Evolutionary conservation across 768 basidiomycete genomes (phyloP).

Genomic region (Tylopilus plumbeoviolaceoides): DNA sequence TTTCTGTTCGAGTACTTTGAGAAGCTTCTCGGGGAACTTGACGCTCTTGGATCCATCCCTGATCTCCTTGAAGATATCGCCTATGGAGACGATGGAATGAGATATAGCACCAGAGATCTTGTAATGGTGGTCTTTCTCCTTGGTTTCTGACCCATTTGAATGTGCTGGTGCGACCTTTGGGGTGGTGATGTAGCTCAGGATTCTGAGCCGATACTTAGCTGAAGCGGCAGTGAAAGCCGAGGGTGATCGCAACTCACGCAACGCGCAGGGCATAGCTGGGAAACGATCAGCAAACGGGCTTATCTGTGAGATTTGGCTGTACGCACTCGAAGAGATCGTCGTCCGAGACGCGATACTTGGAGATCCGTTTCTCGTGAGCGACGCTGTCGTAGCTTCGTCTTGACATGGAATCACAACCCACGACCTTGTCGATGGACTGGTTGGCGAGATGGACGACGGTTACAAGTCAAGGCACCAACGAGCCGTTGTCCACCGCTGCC

Average conservation of each 20-base stretch:
- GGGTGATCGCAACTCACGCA: conserved; percentile 53
- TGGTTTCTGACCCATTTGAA: conserved; percentile 36
- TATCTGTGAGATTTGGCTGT: conserved; percentile 8
- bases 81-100: conserved; percentile 53
- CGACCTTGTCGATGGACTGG: not conserved
- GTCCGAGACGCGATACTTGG: conserved; percentile 75
- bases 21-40: conserved; percentile 90
- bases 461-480: not conserved
- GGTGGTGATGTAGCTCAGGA: conserved; percentile 66
- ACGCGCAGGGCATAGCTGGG: conserved; percentile 76
- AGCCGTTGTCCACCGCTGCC: not conserved
- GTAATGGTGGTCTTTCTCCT: conserved; percentile 63
- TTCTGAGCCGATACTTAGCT: conserved; percentile 38
- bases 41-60: conserved; percentile 78
- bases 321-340: conserved; percentile 84
- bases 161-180: conserved; percentile 44
- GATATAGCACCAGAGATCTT: conserved; percentile 62
- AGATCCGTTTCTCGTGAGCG: conserved; percentile 67
- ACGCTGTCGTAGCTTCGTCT: conserved; percentile 71
- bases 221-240: conserved; percentile 1
- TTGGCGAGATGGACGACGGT: not conserved
- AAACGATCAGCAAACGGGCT: conserved; percentile 9
- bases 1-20: conserved; percentile 87
- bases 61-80: conserved; percentile 78
- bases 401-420: conserved; percentile 43